Percentiles rank a stretch among this genome's conserved stretches.
phyloP scores from a whole-genome alignment of 2,329 filamentous ascomycete species.

The Bipolaris sorokiniana region DNA sequence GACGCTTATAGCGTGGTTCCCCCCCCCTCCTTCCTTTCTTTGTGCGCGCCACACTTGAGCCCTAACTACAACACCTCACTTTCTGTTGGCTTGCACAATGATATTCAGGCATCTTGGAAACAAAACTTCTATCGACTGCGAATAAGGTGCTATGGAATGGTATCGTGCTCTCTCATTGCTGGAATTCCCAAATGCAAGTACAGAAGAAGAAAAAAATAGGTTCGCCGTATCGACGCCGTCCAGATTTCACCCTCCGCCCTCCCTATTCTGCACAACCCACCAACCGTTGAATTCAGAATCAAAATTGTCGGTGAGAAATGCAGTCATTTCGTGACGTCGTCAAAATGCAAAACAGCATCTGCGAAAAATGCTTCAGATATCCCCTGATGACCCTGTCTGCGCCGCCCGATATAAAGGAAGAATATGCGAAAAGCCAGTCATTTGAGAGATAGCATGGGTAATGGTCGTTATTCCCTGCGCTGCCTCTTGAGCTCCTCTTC shows the following conservation, averaged over 20 bases:
- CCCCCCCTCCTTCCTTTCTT: not conserved
- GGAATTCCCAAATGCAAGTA: slow-evolving; percentile 35
- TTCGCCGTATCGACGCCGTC: slow-evolving; percentile 14
- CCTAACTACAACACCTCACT: slow-evolving; percentile 31
- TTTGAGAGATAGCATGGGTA: not conserved
- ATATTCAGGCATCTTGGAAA: not conserved
- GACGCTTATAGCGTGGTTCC: not conserved
- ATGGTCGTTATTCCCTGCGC: slow-evolving; percentile 40
- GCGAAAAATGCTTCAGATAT: slow-evolving; percentile 43
- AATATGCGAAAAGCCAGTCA: slow-evolving; percentile 15
- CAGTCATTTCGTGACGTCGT: slow-evolving; percentile 41
- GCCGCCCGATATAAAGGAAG: slow-evolving; percentile 34
- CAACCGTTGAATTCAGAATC: slow-evolving; percentile 12
- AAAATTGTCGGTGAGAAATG: slow-evolving; percentile 20
- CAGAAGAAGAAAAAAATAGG: slow-evolving; percentile 24
- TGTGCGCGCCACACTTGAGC: slow-evolving; percentile 3
- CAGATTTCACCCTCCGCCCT: not conserved
- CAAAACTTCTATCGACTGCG: slow-evolving; percentile 21
- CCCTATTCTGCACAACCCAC: slow-evolving; percentile 10
- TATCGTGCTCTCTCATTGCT: slow-evolving; percentile 43
- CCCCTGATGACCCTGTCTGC: slow-evolving; percentile 32
- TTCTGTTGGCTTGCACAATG: not conserved
- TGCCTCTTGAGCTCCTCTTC: slow-evolving; percentile 47
- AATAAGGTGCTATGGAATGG: slow-evolving; percentile 44
- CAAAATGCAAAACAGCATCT: slow-evolving; percentile 44